Conservation (phyloP, 2,329 filamentous ascomycete species). For the Aureobasidium sp. region DNA sequence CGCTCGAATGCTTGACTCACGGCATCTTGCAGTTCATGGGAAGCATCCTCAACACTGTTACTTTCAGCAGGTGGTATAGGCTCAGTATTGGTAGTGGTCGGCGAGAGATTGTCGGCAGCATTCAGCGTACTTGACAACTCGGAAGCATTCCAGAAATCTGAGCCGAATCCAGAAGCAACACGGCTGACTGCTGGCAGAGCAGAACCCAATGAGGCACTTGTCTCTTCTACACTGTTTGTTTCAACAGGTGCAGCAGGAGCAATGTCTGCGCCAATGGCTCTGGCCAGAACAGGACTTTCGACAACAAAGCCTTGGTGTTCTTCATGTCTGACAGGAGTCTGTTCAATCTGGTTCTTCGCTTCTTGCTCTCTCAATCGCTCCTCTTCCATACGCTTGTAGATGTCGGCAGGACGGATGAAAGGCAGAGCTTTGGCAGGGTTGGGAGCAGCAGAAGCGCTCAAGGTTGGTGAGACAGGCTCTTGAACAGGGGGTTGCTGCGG, state of each 20-base stretch:
- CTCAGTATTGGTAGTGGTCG: not conserved
- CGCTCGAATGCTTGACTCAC: slow-evolving; percentile 60
- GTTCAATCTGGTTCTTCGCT: slow-evolving; percentile 24
- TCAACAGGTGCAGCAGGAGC: not conserved
- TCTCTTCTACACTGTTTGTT: not conserved
- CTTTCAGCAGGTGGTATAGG: not conserved
- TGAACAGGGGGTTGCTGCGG: slow-evolving; percentile 6
- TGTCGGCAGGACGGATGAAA: slow-evolving; percentile 66
- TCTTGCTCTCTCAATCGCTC: slow-evolving; percentile 47
- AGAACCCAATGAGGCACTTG: not conserved
- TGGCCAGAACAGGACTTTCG: slow-evolving; percentile 19
- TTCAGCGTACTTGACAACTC: not conserved
- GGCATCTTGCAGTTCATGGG: slow-evolving; percentile 30
- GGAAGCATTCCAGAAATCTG: slow-evolving; percentile 23
- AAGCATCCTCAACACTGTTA: slow-evolving; percentile 34
- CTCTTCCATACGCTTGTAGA: slow-evolving; percentile 64
- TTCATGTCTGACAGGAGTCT: slow-evolving; percentile 38
- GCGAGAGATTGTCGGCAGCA: not conserved
- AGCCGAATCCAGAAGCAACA: slow-evolving; percentile 34
- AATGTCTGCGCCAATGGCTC: slow-evolving; percentile 14
- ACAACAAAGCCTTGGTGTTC: slow-evolving; percentile 39
- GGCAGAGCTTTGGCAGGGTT: slow-evolving; percentile 36
- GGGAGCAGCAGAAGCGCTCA: not conserved
- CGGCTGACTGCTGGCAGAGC: slow-evolving; percentile 36
- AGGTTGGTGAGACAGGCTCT: slow-evolving; percentile 10